phyloP scores from a whole-genome alignment of 148 eudicot genomes.

The Tetragonia tetragonoides region DNA sequence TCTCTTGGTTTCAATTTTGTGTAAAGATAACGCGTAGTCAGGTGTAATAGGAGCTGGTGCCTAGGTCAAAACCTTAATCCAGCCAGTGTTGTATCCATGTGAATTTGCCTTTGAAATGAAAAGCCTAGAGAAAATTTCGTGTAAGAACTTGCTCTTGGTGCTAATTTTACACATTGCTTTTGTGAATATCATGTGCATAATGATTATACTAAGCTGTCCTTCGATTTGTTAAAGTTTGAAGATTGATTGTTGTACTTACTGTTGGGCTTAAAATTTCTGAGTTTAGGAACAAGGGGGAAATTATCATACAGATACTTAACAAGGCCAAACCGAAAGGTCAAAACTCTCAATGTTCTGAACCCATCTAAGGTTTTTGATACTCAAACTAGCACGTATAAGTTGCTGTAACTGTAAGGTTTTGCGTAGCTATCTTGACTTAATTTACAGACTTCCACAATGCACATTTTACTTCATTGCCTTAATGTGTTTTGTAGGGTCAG shows the following conservation, averaged over 20 bases:
- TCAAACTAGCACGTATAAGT: too few species aligned
- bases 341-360: too few species aligned
- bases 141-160: not conserved
- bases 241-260: not conserved
- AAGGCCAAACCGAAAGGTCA: too few species aligned
- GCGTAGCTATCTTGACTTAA: too few species aligned
- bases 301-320: too few species aligned
- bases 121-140: conserved; percentile 1
- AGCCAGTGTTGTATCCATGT: conserved; percentile 30
- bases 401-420: too few species aligned
- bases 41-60: conserved; percentile 37
- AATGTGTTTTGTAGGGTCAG: too few species aligned
- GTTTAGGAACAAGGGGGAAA: too few species aligned
- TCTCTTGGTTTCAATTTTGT: conserved; percentile 20
- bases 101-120: conserved; percentile 20
- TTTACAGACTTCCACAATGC: too few species aligned
- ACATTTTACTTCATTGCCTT: too few species aligned
- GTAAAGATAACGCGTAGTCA: conserved; percentile 26
- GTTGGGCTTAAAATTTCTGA: too few species aligned
- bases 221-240: not conserved
- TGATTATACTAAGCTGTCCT: not conserved
- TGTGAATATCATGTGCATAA: not conserved
- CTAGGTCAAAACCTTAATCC: conserved; percentile 31
- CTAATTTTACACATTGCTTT: not conserved
- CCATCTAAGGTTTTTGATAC: too few species aligned